Conservation (phyloP, 805 yeast genomes). For the Saccharomycopsis fodiens region DNA sequence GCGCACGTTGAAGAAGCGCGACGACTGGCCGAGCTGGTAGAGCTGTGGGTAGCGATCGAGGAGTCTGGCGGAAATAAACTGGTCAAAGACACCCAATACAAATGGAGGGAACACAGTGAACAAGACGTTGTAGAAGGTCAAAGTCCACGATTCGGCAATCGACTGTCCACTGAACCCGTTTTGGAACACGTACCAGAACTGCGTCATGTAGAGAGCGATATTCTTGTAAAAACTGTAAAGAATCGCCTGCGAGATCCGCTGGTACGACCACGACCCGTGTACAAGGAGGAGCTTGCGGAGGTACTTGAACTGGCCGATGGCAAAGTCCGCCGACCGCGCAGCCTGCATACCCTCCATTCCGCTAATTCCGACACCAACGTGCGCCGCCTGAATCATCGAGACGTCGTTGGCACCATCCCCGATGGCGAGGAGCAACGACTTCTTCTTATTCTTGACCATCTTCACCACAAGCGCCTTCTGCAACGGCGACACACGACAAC, state of each 20-base stretch:
- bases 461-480: constrained; percentile 96
- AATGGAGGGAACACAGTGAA: constrained; percentile 95
- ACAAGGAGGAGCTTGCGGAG: constrained; percentile 77
- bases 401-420: constrained; percentile 99
- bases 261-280: constrained; percentile 98
- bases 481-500: constrained; percentile 96
- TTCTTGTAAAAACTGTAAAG: constrained; percentile 94
- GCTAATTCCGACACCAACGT: constrained; percentile 97
- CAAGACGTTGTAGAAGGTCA: constrained; percentile 89
- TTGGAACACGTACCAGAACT: constrained; percentile 93
- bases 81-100: constrained; percentile 94
- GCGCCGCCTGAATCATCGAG: constrained; percentile 98
- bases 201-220: constrained; percentile 93
- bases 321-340: constrained; percentile 94
- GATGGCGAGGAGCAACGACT: constrained; percentile 75
- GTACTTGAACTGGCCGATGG: constrained; percentile 91
- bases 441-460: constrained; percentile 77
- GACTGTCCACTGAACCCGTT: constrained; percentile 95
- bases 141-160: constrained; percentile 94
- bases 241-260: constrained; percentile 86
- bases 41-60: constrained; percentile 88
- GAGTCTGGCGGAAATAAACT: constrained; percentile 84
- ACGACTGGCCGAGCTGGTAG: constrained; percentile 83
- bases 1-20: constrained; percentile 80
- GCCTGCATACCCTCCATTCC: constrained; percentile 99